Evolutionary conservation across 1,284 basidiomycete genomes (phyloP).

Genomic region (Leccinum griseonigrum): DNA sequence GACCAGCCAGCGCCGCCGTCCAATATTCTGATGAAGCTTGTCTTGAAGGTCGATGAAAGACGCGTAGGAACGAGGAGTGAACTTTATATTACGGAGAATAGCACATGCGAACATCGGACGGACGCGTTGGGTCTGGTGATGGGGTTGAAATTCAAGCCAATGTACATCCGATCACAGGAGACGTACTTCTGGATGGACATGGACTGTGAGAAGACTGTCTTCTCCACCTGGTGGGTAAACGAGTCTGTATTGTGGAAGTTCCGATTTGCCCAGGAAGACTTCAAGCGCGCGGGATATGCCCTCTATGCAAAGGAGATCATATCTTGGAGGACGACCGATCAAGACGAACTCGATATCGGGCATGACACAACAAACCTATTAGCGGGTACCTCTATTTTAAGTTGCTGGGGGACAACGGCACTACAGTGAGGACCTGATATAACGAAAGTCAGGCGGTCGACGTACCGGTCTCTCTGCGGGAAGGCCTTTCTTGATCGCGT

Average conservation of each 20-base stretch:
- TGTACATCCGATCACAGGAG: neutral
- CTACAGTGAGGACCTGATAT: constrained; percentile 5
- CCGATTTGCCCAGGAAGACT: constrained; percentile 78
- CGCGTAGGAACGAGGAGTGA: constrained; percentile 88
- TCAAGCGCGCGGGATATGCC: constrained; percentile 89
- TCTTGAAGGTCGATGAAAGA: constrained; percentile 99
- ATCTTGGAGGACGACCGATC: constrained; percentile 52
- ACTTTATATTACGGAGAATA: constrained; percentile 85
- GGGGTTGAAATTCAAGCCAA: neutral
- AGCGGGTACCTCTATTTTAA: constrained; percentile 98
- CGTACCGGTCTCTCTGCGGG: constrained; percentile 80
- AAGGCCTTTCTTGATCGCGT: constrained; percentile 76
- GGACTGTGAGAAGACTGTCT: constrained; percentile 63
- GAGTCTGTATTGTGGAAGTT: constrained; percentile 73
- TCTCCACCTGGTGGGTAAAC: constrained; percentile 67
- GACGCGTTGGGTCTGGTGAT: constrained; percentile 68
- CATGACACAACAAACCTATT: constrained; percentile 60
- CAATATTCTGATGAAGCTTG: constrained; percentile 97
- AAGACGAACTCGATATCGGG: neutral
- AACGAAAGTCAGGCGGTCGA: constrained; percentile 8
- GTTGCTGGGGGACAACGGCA: constrained; percentile 55
- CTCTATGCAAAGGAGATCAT: constrained; percentile 97
- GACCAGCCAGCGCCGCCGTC: constrained; percentile 86
- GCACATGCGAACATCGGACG: constrained; percentile 92
- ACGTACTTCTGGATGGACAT: constrained; percentile 68